Evolutionary conservation across 2,329 filamentous ascomycete genomes (phyloP), one percentile per base, ranked within the genome.

Genomic region (Verticillium dahliae): DNA sequence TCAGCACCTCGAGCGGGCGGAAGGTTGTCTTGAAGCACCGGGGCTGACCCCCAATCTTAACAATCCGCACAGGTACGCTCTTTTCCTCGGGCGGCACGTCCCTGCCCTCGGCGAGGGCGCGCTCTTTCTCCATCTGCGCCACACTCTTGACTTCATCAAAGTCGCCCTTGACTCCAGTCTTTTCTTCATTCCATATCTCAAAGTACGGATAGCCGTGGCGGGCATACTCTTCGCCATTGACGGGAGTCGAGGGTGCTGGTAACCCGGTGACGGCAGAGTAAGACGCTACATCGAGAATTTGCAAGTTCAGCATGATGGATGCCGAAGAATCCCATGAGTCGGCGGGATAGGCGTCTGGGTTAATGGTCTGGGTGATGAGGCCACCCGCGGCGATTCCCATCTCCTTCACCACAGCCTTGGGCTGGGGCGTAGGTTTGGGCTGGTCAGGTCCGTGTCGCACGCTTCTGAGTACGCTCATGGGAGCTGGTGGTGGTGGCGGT

Each of bases 331-430:
- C 69, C 75, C 74, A 79, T 2, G 60, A 62, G 1, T 65, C 58
- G 41, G 65, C 63, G 1, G 54, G 45, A 6, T 70, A 27, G 1
- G 60, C 56, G 61, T 80, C 76, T 10, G 60, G 31, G 0, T 67
- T 15, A 58, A 80, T 77, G 9, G 66, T 67, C 64, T 81, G 77
- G 11, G 72, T 72, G 61, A 80, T 78, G 31, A 72, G 67, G 0
- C 77, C 77, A 4, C 76, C 77, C 9, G 73, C 71, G 3, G 74
- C 74, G 33, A 80, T 58, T 27, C 68, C 71, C 73, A 79, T 76
- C 33, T 66, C 58, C 56, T 68, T 63, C 6, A 60, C 38, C n/a
- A 65, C 27, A 10, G 6, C 35, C 35, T 7, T 37, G 35, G 35
- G 35, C 35, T 37, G 35, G 35, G 35, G 35, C 35, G 13, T 4